A percentile compares a stretch with the other conserved stretches of the same genome.
Conservation (phyloP, 148 eudicot genomes). For the Camellia sinensis region DNA sequence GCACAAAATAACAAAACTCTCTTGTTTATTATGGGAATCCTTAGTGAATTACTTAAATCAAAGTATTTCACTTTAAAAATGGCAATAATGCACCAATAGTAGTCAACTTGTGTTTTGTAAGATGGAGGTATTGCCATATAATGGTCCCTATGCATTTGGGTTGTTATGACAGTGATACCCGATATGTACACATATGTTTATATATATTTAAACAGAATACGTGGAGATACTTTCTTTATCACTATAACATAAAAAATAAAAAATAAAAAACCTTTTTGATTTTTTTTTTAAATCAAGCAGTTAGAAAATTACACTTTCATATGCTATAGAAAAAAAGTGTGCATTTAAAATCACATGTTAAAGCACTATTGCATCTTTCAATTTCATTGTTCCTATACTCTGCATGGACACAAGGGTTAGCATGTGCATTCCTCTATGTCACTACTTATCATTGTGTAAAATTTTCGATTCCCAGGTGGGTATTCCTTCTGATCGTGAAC, state of each 20-base stretch:
- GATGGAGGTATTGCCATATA: neutral
- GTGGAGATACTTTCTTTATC: neutral
- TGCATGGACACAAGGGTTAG: neutral
- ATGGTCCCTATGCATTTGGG: neutral
- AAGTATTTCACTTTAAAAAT: neutral
- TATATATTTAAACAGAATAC: neutral
- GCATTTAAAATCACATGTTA: neutral
- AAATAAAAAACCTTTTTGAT: no score
- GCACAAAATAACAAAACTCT: neutral
- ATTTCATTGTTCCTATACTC: neutral
- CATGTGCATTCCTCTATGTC: neutral
- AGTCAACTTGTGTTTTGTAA: neutral
- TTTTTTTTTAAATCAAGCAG: neutral
- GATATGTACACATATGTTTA: neutral
- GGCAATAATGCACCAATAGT: neutral
- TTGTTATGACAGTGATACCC: neutral
- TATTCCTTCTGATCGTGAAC: conserved; percentile 71
- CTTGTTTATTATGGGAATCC: neutral
- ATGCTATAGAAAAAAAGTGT: neutral
- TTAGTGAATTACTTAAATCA: neutral
- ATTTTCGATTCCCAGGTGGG: conserved; percentile 56
- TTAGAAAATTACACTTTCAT: neutral
- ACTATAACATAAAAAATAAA: neutral
- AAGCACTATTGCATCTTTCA: neutral
- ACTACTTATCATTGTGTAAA: neutral